Base-by-base conservation (phyloP, 1,284 basidiomycete genomes). In the Ustilago crameri region DNA sequence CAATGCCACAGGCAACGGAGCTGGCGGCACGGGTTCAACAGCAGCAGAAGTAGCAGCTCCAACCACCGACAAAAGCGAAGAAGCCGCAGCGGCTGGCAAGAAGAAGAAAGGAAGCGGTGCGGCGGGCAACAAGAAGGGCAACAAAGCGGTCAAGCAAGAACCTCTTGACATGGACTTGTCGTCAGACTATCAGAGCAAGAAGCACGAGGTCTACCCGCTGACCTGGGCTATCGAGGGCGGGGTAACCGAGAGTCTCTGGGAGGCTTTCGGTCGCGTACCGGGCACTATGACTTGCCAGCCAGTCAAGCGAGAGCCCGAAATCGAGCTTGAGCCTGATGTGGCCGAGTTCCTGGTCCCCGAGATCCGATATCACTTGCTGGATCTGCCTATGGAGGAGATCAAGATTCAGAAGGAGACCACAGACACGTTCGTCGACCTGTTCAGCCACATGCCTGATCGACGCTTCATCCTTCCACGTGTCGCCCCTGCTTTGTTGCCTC, bases 231-330 rank as follows among this genome's bases (percentile, higher is more conserved):
- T 69, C 55, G 66, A 70, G 20, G 51, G 53, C 4, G 68, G 69
- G 35, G 63, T 79, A 20, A 74, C 74, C 48, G 73, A 76, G 53
- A 72, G 75, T 23, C 55, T 81, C 14, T 81, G 80, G 80, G 74
- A 81, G 37, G 75, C 74, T 10, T 56, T 80, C 26, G 74, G 76
- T 18, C 70, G 80, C 4, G 74, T 81, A 1, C 75, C 73, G 0
- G 79, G 78, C 5, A 68, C 66, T 27, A 72, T 74, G 45, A 81
- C 78, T 14, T 69, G 55, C 30, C 65, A 67, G 46, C 70, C 70
- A 1, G 61, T 65, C 35, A 73, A 73, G 65, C 60, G 54, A 15
- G 70, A 73, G 51, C 69, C 69, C 37, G 65, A 73, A 30, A 73
- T 73, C 23, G 70, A 73, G 45, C 65, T 73, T 10, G 70, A 68